These are phyloP conservation scores for Coprinellus micaceus DNA, from an alignment of 768 basidiomycete genomes.

Conservation along the genomic window DNA sequence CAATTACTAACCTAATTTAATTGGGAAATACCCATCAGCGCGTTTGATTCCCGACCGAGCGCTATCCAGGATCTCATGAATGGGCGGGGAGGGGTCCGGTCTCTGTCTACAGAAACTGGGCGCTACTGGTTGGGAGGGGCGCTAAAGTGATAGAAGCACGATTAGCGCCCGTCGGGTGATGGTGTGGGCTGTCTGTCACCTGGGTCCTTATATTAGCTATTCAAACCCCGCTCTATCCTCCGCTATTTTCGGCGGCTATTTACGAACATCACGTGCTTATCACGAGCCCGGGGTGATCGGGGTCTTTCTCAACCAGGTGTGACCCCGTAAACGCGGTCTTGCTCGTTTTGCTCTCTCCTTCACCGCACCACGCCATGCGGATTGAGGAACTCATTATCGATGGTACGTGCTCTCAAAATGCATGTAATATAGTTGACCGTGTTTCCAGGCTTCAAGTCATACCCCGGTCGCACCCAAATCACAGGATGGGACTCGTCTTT, in stretches of 20 bases:
- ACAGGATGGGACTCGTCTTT: slow-evolving; percentile 97
- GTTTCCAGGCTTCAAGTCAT: slow-evolving; percentile 87
- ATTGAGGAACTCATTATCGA: slow-evolving; percentile 96
- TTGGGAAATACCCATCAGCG: background rate
- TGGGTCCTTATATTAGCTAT: too few species aligned
- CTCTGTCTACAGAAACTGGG: too few species aligned
- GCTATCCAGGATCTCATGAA: too few species aligned
- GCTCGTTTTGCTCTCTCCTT: background rate
- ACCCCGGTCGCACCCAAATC: slow-evolving; percentile 93
- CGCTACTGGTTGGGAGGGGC: too few species aligned
- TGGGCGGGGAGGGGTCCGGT: too few species aligned
- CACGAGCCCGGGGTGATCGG: background rate
- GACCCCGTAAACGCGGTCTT: slow-evolving; percentile 4
- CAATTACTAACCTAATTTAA: background rate
- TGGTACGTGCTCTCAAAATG: slow-evolving; percentile 39
- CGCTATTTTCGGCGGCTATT: background rate
- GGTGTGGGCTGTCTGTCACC: too few species aligned
- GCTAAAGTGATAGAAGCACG: too few species aligned
- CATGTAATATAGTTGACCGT: background rate
- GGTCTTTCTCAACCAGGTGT: background rate
- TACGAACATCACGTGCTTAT: background rate
- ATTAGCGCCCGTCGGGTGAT: background rate
- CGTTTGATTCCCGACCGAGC: slow-evolving; percentile 1
- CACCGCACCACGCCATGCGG: slow-evolving; percentile 56
- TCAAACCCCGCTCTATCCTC: background rate